Evolutionary conservation across 108 stramenopile species (phyloP), one percentile per base, ranked within the genome.

Genomic region (Skeletonema tropicum): DNA sequence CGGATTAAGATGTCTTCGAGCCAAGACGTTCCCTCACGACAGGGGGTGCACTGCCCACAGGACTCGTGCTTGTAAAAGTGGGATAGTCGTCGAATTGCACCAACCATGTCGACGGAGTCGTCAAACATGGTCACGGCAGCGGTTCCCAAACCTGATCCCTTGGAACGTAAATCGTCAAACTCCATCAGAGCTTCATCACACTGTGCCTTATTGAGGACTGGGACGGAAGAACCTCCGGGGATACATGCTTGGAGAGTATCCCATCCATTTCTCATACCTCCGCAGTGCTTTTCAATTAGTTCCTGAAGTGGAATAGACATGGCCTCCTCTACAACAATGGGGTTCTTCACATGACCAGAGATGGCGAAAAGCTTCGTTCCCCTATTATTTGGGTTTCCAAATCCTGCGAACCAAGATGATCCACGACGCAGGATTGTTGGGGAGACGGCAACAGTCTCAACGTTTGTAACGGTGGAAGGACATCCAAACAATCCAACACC

Each of bases 61-160:
- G 98, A 98, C 86, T 99, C 99, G 91, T 99, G 99, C 84, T 96
- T 94, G 96, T 99, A 99, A 82, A 99, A 99, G 87, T 99, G 98
- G 5, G 98, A 89, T 26, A 99, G 91, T 32, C 99, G 96, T 39
- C 99, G 98, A 85, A 99, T 99, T 64, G 97, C 98, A 33, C 93
- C 98, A 11, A 99, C 94, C 98, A 99, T 98, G 79, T 99, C 99
- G 1, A 99, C 98, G 41, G 93, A 86, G 79, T 99, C 89, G 82
- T 99, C 99, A 84, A 99, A 98, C 87, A 99, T 99, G 59, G 98
- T 99, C 8, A 99, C 98, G 7, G 99, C 99, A 23, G 99, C 99
- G 19, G 99, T 99, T 39, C 99, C 99, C 29, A 99, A 85, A 52
- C 96, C 98, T 19, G 96, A 95, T 65, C 98, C 97, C 68, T 86